Evolutionary conservation across 306 rosid species (phyloP).

Genomic region (Erythrophleum fordii): DNA sequence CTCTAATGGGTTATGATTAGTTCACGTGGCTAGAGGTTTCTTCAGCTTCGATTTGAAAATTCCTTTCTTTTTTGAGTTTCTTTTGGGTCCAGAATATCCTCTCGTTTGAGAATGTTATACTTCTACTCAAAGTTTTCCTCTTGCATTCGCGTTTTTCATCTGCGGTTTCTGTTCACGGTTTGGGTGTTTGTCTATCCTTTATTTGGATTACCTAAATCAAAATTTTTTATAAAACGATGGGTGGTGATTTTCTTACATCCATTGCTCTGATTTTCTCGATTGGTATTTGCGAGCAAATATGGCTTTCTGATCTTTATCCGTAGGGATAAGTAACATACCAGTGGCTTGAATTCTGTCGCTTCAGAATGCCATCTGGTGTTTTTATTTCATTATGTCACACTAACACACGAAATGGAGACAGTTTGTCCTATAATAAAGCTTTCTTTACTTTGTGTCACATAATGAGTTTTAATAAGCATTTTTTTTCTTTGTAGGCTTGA

Average conservation of each 20-base stretch:
- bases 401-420: background rate
- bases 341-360: conserved; percentile 27
- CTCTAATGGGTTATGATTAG: conserved; percentile 47
- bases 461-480: conserved; percentile 55
- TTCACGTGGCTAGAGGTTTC: conserved; percentile 53
- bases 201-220: conserved; percentile 42
- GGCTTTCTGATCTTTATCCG: conserved; percentile 17
- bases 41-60: conserved; percentile 45
- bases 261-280: background rate
- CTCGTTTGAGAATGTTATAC: conserved; percentile 56
- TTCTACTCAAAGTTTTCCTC: conserved; percentile 58
- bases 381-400: background rate
- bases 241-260: conserved; percentile 32
- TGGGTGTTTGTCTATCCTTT: conserved; percentile 33
- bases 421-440: conserved; percentile 36
- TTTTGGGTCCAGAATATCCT: conserved; percentile 73
- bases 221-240: conserved; percentile 14
- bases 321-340: background rate
- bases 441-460: conserved; percentile 50
- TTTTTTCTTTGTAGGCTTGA: conserved; percentile 85
- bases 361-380: conserved; percentile 33
- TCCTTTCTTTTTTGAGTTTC: conserved; percentile 47
- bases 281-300: background rate
- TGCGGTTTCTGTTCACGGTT: conserved; percentile 28
- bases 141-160: conserved; percentile 25